A percentile compares a stretch with the other conserved stretches of the same genome.
Evolutionary conservation across 306 rosid genomes (phyloP).

Genomic region (Prunus mume): DNA sequence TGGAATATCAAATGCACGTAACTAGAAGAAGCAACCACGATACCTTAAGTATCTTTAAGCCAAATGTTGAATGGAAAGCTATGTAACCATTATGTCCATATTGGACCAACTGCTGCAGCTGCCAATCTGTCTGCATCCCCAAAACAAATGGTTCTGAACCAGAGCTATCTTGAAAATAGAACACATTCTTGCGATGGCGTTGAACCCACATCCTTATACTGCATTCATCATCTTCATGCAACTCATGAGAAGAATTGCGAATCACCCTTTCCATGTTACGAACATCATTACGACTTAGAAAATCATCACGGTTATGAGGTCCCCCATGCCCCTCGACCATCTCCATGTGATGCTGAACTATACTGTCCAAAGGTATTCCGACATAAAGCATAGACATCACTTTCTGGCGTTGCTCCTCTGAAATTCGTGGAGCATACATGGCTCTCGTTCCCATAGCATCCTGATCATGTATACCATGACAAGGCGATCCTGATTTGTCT

Average conservation of each 20-base stretch:
- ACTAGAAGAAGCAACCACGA: background rate
- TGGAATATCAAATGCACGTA: slow-evolving; percentile 12
- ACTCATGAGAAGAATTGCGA: slow-evolving; percentile 54
- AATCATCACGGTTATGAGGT: slow-evolving; percentile 73
- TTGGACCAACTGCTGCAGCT: slow-evolving; percentile 71
- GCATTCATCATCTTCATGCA: slow-evolving; percentile 48
- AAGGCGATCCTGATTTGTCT: slow-evolving; percentile 69
- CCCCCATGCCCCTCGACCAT: slow-evolving; percentile 67
- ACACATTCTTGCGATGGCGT: slow-evolving; percentile 61
- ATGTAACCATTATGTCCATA: slow-evolving; percentile 55
- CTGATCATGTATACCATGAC: slow-evolving; percentile 71
- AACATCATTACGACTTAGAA: slow-evolving; percentile 70
- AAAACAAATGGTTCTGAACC: slow-evolving; percentile 50
- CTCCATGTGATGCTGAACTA: slow-evolving; percentile 65
- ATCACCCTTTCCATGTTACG: slow-evolving; percentile 80
- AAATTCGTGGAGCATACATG: slow-evolving; percentile 81
- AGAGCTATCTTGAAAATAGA: slow-evolving; percentile 55
- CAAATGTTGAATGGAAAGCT: slow-evolving; percentile 62
- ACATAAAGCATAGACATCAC: slow-evolving; percentile 72
- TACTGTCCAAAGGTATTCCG: slow-evolving; percentile 62
- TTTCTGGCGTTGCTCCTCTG: slow-evolving; percentile 77
- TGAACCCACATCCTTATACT: slow-evolving; percentile 72
- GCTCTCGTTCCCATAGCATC: slow-evolving; percentile 87
- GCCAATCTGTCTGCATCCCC: slow-evolving; percentile 88
- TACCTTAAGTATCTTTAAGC: slow-evolving; percentile 73